Percentiles rank a stretch among this genome's conserved stretches.
Evolutionary conservation across 164 flowering plant species (phyloP).

Genomic region (grape (Vitis vinifera)): DNA sequence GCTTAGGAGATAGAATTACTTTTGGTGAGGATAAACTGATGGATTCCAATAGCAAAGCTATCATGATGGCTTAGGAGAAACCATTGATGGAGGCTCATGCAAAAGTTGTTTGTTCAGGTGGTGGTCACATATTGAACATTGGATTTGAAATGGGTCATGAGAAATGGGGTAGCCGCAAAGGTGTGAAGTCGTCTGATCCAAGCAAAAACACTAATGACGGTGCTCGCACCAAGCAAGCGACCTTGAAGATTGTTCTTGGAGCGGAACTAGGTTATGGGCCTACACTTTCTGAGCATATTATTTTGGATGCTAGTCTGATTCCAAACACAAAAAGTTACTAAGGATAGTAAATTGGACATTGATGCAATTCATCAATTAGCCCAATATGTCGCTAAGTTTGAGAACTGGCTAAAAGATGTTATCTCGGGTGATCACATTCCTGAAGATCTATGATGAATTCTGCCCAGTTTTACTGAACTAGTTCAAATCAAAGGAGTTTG

Average conservation of each 20-base stretch:
- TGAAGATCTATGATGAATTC: slow-evolving; percentile 95
- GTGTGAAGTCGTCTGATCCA: slow-evolving; percentile 40
- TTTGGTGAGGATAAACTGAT: slow-evolving; percentile 91
- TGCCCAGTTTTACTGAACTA: slow-evolving; percentile 88
- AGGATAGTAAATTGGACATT: slow-evolving; percentile 47
- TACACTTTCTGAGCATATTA: slow-evolving; percentile 89
- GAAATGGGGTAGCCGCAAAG: slow-evolving; percentile 42
- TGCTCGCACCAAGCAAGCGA: slow-evolving; percentile 56
- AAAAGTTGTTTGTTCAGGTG: slow-evolving; percentile 75
- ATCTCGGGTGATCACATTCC: slow-evolving; percentile 80
- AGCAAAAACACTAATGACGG: slow-evolving; percentile 40
- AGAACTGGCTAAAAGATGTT: slow-evolving; percentile 85
- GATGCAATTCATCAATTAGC: slow-evolving; percentile 39
- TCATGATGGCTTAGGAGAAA: slow-evolving; percentile 99
- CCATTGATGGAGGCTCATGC: slow-evolving; percentile 99
- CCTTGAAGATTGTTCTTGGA: slow-evolving; percentile 81
- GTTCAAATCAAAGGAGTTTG: slow-evolving; percentile 69
- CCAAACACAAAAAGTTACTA: slow-evolving; percentile 58
- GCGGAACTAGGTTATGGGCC: slow-evolving; percentile 95
- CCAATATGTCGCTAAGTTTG: slow-evolving; percentile 72
- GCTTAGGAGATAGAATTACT: slow-evolving; percentile 81
- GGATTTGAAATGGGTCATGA: slow-evolving; percentile 95
- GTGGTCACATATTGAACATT: slow-evolving; percentile 75
- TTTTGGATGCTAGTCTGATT: slow-evolving; percentile 75
- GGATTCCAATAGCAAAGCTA: slow-evolving; percentile 81